Conservation (phyloP, 2,329 filamentous ascomycete genomes). For the Xylariaceae sp. region DNA sequence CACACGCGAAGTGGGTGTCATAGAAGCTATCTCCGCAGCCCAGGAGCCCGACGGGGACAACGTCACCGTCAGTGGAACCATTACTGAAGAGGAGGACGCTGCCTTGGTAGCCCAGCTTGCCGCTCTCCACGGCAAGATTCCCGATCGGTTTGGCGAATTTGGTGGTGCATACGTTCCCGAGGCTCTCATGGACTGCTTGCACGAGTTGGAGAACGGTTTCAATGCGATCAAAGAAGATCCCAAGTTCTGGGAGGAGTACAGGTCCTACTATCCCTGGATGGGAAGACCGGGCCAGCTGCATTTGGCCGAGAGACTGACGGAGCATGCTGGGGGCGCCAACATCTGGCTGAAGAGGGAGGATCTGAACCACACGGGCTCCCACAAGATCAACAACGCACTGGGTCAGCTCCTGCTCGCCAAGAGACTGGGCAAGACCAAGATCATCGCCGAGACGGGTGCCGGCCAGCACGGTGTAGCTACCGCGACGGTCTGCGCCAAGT, state of each 20-base stretch:
- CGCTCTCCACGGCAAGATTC: conserved; percentile 74
- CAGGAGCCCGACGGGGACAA: conserved; percentile 55
- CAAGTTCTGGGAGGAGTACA: conserved; percentile 94
- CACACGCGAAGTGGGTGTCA: conserved; percentile 64
- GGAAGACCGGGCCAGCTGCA: conserved; percentile 90
- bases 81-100: conserved; percentile 49
- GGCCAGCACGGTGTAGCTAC: conserved; percentile 98
- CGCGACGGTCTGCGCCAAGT: conserved; percentile 95
- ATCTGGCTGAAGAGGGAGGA: conserved; percentile 99
- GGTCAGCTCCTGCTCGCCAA: conserved; percentile 86
- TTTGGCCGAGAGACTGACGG: conserved; percentile 80
- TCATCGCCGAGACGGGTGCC: conserved; percentile 96
- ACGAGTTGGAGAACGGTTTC: conserved; percentile 87
- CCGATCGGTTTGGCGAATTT: conserved; percentile 89
- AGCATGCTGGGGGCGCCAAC: conserved; percentile 84
- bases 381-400: conserved; percentile 99
- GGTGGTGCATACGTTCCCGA: conserved; percentile 97
- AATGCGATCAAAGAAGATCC: conserved; percentile 81
- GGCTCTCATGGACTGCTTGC: conserved; percentile 93
- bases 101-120: conserved; percentile 79
- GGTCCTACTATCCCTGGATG: conserved; percentile 96
- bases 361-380: conserved; percentile 93
- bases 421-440: conserved; percentile 87
- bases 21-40: conserved; percentile 62
- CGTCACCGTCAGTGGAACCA: conserved; percentile 65